Base-by-base conservation (phyloP, 164 flowering plant species). In the Annona cherimola region DNA sequence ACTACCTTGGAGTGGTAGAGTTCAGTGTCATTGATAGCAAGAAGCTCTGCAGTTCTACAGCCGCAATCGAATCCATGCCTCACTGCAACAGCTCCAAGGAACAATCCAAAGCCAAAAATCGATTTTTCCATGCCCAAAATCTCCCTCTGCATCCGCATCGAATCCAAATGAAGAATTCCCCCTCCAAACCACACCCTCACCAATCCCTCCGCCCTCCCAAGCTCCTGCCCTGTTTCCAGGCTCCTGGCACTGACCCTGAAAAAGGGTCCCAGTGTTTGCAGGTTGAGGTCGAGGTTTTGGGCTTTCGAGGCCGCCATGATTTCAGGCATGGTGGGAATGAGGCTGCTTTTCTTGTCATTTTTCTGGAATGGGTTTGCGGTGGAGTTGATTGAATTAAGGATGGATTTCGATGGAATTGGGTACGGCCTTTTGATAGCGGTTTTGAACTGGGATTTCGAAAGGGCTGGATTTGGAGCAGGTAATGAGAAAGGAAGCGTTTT, bases 201-300 rank as follows among this genome's bases (percentile, higher is more conserved):
- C 62, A 90, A 9, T 1, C 99, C 97, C 68, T 94, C 97, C 14
- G 97, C 94, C 42, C 82, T 82, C 42, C 99, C 99, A n/a, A 94
- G 81, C 87, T 92, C 97, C 39, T 60, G 79, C 45, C 75, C 43
- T 0, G 86, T 85, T 39, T 79, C 89, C 79, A 84, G 72, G 82
- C 82, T 90, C 43, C 64, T 86, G 5, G 92, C 99, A 9, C 92
- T 89, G 79, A 92, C 83, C 78, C 88, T 87, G 84, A 89, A 94
- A 41, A 92, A 94, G 82, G 97, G 97, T 76, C 98, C 97, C 0
- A 89, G 46, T 2, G 84, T 85, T 76, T 83, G 86, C 35, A 91
- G 90, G 73, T 85, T 74, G 9, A 94, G 79, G 68, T 85, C 75
- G 18, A 91, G 85, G 18, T 88, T 94, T 66, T 90, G 96, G 2